A percentile compares a stretch with the other conserved stretches of the same genome.
These are phyloP conservation scores for Aspergillus awamori DNA, from an alignment of 2,329 filamentous ascomycete genomes.

Conservation along the genomic window DNA sequence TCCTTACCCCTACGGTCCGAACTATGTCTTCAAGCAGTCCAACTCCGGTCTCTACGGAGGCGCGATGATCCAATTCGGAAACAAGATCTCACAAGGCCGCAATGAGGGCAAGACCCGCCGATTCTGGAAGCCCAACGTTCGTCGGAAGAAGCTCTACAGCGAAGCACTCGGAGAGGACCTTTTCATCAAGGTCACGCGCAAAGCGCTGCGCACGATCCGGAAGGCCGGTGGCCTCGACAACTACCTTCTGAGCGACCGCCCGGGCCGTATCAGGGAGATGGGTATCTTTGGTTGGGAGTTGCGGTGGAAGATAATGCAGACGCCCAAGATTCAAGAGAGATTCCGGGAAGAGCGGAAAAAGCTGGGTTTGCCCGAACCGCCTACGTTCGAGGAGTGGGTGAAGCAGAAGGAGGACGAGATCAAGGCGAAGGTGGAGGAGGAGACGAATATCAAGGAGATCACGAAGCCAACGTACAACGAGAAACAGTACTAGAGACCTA, in stretches of 20 bases:
- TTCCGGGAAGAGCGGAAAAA: constrained; percentile 67
- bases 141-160: constrained; percentile 50
- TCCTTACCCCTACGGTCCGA: constrained; percentile 51
- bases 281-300: constrained; percentile 89
- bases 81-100: constrained; percentile 53
- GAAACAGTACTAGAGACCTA: constrained; percentile 30
- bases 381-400: constrained; percentile 46
- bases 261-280: constrained; percentile 77
- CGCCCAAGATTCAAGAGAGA: constrained; percentile 63
- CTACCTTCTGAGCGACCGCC: constrained; percentile 82
- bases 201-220: constrained; percentile 63
- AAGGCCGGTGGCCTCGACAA: constrained; percentile 88
- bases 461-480: constrained; percentile 37
- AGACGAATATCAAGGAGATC: constrained; percentile 36
- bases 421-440: constrained; percentile 41
- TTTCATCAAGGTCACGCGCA: constrained; percentile 50
- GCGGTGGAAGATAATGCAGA: constrained; percentile 88
- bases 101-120: constrained; percentile 54
- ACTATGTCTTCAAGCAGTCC: constrained; percentile 49
- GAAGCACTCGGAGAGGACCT: constrained; percentile 47
- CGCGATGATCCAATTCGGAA: constrained; percentile 50
- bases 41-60: constrained; percentile 54
- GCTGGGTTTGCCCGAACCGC: constrained; percentile 64
- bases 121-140: constrained; percentile 54
- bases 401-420: constrained; percentile 46